Conservation (phyloP, 2,329 filamentous ascomycete species). For the Achaetomium macrosporum region DNA sequence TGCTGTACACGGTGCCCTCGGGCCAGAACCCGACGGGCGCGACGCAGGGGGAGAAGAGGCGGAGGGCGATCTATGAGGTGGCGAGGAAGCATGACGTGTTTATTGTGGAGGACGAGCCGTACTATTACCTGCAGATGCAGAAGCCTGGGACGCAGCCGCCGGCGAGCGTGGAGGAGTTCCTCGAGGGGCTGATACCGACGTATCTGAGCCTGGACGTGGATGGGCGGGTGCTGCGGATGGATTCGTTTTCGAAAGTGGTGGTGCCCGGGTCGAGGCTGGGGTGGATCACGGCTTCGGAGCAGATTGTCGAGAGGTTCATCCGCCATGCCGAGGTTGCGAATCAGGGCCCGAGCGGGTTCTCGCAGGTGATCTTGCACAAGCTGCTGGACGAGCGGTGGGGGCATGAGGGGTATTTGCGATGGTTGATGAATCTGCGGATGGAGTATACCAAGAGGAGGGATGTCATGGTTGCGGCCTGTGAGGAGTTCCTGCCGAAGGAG, state of each 20-base stretch:
- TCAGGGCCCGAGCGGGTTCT: slow-evolving; percentile 80
- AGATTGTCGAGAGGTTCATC: slow-evolving; percentile 76
- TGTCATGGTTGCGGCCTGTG: slow-evolving; percentile 71
- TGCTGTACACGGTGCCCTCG: slow-evolving; percentile 60
- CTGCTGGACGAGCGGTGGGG: slow-evolving; percentile 93
- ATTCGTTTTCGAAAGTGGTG: slow-evolving; percentile 90
- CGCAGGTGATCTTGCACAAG: slow-evolving; percentile 80
- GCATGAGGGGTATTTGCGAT: slow-evolving; percentile 80
- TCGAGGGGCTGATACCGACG: slow-evolving; percentile 66
- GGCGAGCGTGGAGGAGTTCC: slow-evolving; percentile 62
- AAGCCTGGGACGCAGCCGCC: slow-evolving; percentile 48
- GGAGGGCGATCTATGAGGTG: slow-evolving; percentile 68
- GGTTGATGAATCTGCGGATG: slow-evolving; percentile 75
- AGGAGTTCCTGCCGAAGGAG: slow-evolving; percentile 65
- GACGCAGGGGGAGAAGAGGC: slow-evolving; percentile 63
- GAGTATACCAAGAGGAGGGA: slow-evolving; percentile 79
- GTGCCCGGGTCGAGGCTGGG: slow-evolving; percentile 75
- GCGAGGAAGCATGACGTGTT: slow-evolving; percentile 78
- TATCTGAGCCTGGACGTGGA: slow-evolving; percentile 76
- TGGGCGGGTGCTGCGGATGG: slow-evolving; percentile 82
- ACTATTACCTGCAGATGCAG: slow-evolving; percentile 90
- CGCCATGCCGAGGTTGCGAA: slow-evolving; percentile 77
- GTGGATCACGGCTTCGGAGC: slow-evolving; percentile 83
- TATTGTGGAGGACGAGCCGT: slow-evolving; percentile 90
- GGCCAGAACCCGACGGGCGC: slow-evolving; percentile 90